Evolutionary conservation across 2,329 filamentous ascomycete species (phyloP), one percentile per base, ranked within the genome.

Genomic region (Pseudocercospora cruenta): DNA sequence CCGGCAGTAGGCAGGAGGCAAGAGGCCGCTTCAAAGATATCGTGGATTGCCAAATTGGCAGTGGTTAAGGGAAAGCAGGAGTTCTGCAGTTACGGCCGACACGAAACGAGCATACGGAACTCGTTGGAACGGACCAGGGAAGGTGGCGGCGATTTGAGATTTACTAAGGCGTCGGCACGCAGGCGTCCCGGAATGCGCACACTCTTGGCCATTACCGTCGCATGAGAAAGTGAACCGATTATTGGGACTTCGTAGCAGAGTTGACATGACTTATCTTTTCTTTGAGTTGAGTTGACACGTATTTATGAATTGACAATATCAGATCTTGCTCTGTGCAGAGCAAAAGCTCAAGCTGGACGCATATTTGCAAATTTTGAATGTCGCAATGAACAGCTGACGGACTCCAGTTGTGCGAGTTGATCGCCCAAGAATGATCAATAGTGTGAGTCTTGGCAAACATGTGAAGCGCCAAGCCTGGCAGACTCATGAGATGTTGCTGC

Each of bases 201-300:
- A 43, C 39, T 55, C 26, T 36, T 21, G 55, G 31, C 24, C 53
- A 55, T 55, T 14, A 31, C 22, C 26, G 14, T 19, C 28, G 53
- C 53, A 55, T 55, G 53, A 28, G 33, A 21, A 55, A 55, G 53
- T 31, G 22, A 22, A 10, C 22, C 22, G 26, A 55, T n/a, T 5
- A 28, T 16, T 16, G 53, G 31, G 22, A 24, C 24, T 26, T 21
- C 19, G n/a, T 21, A 31, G 55, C 28, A 43, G 19, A 58, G n/a
- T 36, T 58, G 55, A 58, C 55, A 39, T 58, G 22, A 55, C 51
- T 21, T 14, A 9, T 21, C 16, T 58, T 24, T 58, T 58, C 36
- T 31, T 58, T 58, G 55, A 58, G n/a, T 58, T 58, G 55, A 58
- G n/a, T 58, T 39, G 31, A 36, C 31, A 58, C 31, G 55, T 43